Conservation (phyloP, 2,329 filamentous ascomycete species). For the Geoglossum cookeanum region DNA sequence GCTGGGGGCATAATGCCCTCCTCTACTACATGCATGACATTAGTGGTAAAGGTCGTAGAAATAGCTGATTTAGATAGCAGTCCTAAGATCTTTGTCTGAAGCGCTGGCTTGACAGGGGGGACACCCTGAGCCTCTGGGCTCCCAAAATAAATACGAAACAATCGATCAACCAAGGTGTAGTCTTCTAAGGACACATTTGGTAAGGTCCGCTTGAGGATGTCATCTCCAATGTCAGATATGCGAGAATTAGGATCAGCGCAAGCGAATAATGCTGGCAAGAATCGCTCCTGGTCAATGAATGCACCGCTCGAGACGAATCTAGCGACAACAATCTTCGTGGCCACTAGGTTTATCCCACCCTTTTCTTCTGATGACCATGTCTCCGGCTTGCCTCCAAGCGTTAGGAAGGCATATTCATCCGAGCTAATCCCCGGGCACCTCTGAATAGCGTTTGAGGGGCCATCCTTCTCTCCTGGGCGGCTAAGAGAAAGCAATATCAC, state of each 20-base stretch:
- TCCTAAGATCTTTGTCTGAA: constrained; percentile 58
- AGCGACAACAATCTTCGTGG: constrained; percentile 50
- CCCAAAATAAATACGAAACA: constrained; percentile 59
- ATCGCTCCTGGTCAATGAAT: constrained; percentile 66
- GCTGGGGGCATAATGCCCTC: constrained; percentile 36
- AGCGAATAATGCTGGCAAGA: constrained; percentile 67
- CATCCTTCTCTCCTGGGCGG: constrained; percentile 20
- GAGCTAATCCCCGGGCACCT: constrained; percentile 40
- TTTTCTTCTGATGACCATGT: constrained; percentile 43
- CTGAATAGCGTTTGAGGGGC: constrained; percentile 13
- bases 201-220: constrained; percentile 62
- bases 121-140: constrained; percentile 25
- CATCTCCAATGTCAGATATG: constrained; percentile 69
- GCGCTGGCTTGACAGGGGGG: constrained; percentile 38
- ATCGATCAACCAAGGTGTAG: constrained; percentile 35
- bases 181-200: constrained; percentile 55
- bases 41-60: constrained; percentile 48
- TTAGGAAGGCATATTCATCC: constrained; percentile 51
- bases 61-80: constrained; percentile 58
- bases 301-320: constrained; percentile 66
- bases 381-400: constrained; percentile 44
- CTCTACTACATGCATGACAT: constrained; percentile 51
- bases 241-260: constrained; percentile 66
- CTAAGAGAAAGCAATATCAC: constrained; percentile 45
- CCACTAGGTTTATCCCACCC: constrained; percentile 45